Base-by-base conservation (phyloP, 192 early-diverging fungal genomes). In the Polychytrium aggregatum region DNA sequence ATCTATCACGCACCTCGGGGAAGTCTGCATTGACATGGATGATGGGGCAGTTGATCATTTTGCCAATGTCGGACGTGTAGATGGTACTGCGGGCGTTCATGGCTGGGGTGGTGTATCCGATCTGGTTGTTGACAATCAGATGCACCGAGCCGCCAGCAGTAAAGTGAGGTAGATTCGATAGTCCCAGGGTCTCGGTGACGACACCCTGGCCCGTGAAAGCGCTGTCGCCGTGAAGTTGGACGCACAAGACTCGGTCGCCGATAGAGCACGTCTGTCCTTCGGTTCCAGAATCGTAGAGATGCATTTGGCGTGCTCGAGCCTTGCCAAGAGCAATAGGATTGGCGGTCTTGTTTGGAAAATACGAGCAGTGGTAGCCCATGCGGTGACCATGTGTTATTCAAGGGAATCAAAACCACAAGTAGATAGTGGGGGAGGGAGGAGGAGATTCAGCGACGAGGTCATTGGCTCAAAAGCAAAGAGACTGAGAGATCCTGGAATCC, bases 111-210 rank as follows among this genome's bases (percentile, higher is more conserved):
- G 92, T 97, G 68, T 94, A 97, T 11, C 72, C 68, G 42, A 97
- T 81, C 69, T 97, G 94, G 68, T 97, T 97, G 63, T 97, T 97
- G 56, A 97, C 90, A 40, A 97, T 94, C 52, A 97, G 74, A 55
- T 97, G 94, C n/a, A 97, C 62, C 2, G 88, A 89, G 17, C 94
- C 94, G 59, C 94, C 94, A 1, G 85, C 84, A 8, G 85, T 85
- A 66, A 86, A 97, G 53, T 95, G 94, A 4, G 94, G 90, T 40
- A 97, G 64, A 56, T 95, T 95, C 17, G 94, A 95, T 25, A 97
- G 59, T 5, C 89, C 90, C 31, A 97, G 68, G n/a, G 89, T 86
- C 60, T 97, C 94, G 74, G 88, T 95, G 16, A 95, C 87, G 8
- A 95, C 85, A 25, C 94, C 94, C 64, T 75, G 60, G 21, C 62